Evolutionary conservation across 768 basidiomycete genomes (phyloP).

Genomic region (Russula dissimulans): DNA sequence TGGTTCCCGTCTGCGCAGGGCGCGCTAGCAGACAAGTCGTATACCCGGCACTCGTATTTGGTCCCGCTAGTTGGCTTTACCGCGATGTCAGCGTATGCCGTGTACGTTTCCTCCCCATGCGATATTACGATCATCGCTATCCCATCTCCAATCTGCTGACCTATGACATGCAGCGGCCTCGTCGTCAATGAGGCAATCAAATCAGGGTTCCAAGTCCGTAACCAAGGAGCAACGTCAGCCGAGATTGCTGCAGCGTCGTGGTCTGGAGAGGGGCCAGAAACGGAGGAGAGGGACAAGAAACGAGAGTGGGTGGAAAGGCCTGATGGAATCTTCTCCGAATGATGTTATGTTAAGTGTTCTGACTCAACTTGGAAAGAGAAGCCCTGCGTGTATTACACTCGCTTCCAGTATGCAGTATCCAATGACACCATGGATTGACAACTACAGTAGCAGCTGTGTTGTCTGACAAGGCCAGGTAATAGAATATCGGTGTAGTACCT

Average conservation of each 20-base stretch:
- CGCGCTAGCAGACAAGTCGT: conserved; percentile 40
- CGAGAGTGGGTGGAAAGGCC: no score
- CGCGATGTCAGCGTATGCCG: conserved; percentile 35
- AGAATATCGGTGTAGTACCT: background rate
- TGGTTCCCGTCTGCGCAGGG: conserved; percentile 61
- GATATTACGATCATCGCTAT: no score
- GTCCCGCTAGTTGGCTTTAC: conserved; percentile 33
- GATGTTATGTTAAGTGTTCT: background rate
- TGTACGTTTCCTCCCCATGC: conserved; percentile 33
- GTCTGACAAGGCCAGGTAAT: background rate
- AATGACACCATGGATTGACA: background rate
- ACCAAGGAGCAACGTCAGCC: conserved; percentile 34
- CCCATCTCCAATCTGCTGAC: no score
- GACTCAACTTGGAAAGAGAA: background rate
- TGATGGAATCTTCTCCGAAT: no score
- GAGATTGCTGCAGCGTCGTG: conserved; percentile 11
- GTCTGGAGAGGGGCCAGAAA: background rate
- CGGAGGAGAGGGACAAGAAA: no score
- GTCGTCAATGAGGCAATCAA: conserved; percentile 42
- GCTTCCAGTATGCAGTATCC: background rate
- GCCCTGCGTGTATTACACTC: background rate
- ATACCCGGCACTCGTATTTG: conserved; percentile 47
- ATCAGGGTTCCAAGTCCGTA: conserved; percentile 41
- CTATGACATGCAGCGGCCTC: conserved; percentile 25
- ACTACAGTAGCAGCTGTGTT: background rate